Conservation (phyloP, 352 stramenopile species). For the Phytopythium delawarense region DNA sequence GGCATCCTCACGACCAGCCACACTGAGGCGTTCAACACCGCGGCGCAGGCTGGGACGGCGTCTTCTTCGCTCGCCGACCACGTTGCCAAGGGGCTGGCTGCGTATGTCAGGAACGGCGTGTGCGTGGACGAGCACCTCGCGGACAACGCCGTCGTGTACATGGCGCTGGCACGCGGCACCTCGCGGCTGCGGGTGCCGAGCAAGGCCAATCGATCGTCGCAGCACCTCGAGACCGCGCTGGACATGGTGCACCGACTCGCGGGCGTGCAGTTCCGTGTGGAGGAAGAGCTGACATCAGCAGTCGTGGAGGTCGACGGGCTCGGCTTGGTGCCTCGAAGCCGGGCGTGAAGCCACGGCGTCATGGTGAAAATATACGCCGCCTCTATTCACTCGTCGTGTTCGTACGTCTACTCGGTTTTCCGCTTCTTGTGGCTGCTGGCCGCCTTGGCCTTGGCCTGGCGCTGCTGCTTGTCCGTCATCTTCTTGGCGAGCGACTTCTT, state of each 20-base stretch:
- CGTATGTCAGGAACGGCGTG: constrained; percentile 34
- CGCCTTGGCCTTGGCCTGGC: constrained; percentile 19
- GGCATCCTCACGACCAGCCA: constrained; percentile 41
- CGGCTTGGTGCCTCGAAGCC: constrained; percentile 9
- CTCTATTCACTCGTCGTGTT: constrained; percentile 20
- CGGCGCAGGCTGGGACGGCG: background rate
- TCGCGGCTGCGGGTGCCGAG: constrained; percentile 49
- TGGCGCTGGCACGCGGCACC: constrained; percentile 49
- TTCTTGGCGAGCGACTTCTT: constrained; percentile 81
- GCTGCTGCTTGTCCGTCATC: constrained; percentile 58
- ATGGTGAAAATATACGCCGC: background rate
- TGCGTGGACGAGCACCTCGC: constrained; percentile 74
- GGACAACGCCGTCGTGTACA: constrained; percentile 67
- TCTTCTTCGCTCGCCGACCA: constrained; percentile 25
- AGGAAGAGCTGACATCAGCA: constrained; percentile 33
- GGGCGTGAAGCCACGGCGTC: background rate
- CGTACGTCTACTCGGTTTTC: constrained; percentile 22
- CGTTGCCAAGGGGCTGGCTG: constrained; percentile 24
- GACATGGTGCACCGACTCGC: constrained; percentile 32
- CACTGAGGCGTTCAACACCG: constrained; percentile 18
- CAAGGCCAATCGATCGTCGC: constrained; percentile 34
- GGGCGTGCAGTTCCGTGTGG: constrained; percentile 29
- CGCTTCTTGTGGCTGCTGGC: constrained; percentile 37
- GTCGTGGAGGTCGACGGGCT: constrained; percentile 50
- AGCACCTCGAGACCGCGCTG: constrained; percentile 57